These are phyloP conservation scores for Dissophora ornata DNA, from an alignment of 192 early-diverging fungal species.

Conservation along the genomic window DNA sequence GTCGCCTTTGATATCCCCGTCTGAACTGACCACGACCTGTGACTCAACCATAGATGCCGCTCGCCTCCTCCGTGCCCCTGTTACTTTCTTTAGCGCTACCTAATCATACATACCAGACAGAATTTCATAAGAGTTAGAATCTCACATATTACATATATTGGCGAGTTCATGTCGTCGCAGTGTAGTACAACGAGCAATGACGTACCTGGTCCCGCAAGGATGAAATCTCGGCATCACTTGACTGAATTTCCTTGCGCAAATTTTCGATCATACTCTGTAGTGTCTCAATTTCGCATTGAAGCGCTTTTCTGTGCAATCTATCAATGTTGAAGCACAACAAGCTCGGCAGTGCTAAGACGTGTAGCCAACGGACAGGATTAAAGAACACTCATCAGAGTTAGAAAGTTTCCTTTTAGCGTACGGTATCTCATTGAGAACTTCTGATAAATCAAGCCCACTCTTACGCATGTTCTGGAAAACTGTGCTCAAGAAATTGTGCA, in stretches of 20 bases:
- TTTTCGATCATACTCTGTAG: conserved; percentile 52
- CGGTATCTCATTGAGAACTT: no score
- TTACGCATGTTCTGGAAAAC: conserved; percentile 76
- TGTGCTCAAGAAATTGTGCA: conserved; percentile 71
- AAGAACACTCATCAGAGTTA: not conserved
- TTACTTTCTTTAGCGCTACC: conserved; percentile 49
- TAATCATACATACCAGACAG: conserved; percentile 4
- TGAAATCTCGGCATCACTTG: conserved; percentile 52
- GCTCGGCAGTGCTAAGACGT: conserved; percentile 63
- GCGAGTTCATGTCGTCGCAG: no score
- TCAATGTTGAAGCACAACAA: conserved; percentile 67
- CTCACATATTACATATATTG: no score
- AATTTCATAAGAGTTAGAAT: no score
- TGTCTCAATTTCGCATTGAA: conserved; percentile 53
- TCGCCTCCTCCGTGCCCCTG: conserved; percentile 39
- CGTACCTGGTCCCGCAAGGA: conserved; percentile 50
- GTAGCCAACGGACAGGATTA: no score
- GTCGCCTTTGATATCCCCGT: conserved; percentile 25
- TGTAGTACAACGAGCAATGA: no score
- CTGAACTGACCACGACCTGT: conserved; percentile 31
- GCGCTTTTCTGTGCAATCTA: conserved; percentile 52
- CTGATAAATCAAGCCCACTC: no score
- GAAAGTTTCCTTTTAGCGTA: no score
- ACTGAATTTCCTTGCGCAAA: conserved; percentile 46
- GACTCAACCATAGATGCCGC: conserved; percentile 51